Evolutionary conservation across 2,329 filamentous ascomycete genomes (phyloP), one percentile per base, ranked within the genome.

Genomic region (Cercospora sp.): DNA sequence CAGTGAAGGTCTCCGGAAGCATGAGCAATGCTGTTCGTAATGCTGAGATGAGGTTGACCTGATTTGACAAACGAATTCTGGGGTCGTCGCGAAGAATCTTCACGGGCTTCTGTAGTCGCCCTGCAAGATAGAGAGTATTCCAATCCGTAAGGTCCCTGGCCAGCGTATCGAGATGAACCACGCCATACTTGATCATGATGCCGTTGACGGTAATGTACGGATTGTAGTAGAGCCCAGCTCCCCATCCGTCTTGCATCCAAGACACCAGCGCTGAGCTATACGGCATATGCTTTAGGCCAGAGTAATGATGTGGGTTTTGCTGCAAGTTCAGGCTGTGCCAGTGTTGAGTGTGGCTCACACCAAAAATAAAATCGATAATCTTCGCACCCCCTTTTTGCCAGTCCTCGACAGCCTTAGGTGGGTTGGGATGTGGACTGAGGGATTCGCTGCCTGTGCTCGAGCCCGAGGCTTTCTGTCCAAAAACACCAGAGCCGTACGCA

Each of bases 281-380:
- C 3, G 77, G 77, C 20, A 97, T 81, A 13, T 89, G 90, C 1
- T 91, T 92, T 20, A 99, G 83, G 10, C 87, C 89, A 1, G 94
- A 98, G 81, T 99, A 99, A 80, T 99, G 95, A 75, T 96, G 87
- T 7, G 92, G 90, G 77, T 99, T 91, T 78, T 97, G 91, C 72
- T 87, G 85, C 74, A 99, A 84, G 76, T 99, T 99, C 69, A 99
- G 85, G 36, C 91, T 94, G 81, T 99, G 95, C 92, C 94, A 99
- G 81, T 99, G 95, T 77, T 99, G 91, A 1, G 91, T 93, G 79
- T 96, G 92, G 1, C 92, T 92, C 10, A 98, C 94, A 28, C 94
- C 95, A 78, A 99, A 95, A 73, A 99, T 96, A 78, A 99, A 97
- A 81, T 99, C 95, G 71, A 99, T 96, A 90, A 98, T 96, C 82